A percentile compares a stretch with the other conserved stretches of the same genome.
Conservation (phyloP, 768 basidiomycete species). For the Lyophyllum semitale region DNA sequence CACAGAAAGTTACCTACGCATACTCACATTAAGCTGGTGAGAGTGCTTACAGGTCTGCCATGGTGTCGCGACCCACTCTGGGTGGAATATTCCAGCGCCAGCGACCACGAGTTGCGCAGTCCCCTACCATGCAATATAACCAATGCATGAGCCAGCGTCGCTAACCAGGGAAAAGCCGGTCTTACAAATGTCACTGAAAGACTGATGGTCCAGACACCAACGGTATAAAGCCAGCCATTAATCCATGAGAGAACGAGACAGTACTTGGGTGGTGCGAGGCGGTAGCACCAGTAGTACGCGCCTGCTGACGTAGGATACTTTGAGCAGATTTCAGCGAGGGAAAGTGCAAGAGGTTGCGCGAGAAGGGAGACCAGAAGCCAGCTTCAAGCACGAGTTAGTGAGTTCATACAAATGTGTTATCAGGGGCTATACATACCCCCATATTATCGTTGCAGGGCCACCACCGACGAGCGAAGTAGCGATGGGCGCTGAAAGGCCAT, state of each 20-base stretch:
- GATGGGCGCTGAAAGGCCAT: constrained; percentile 56
- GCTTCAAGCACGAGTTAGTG: constrained; percentile 23
- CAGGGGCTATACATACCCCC: constrained; percentile 43
- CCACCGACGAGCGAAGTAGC: constrained; percentile 56
- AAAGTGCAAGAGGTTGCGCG: constrained; percentile 50
- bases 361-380: constrained; percentile 54
- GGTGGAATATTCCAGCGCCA: constrained; percentile 57
- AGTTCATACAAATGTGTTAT: background rate
- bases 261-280: constrained; percentile 52
- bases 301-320: constrained; percentile 65
- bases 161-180: background rate
- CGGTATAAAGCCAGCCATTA: constrained; percentile 68
- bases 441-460: constrained; percentile 57
- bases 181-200: constrained; percentile 64
- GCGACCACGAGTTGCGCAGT: constrained; percentile 63
- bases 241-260: constrained; percentile 62
- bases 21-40: background rate
- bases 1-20: background rate
- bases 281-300: constrained; percentile 69
- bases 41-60: constrained; percentile 57
- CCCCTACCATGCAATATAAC: constrained; percentile 33
- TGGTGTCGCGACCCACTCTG: constrained; percentile 55
- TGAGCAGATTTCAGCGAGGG: constrained; percentile 60
- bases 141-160: background rate
- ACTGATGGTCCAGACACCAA: constrained; percentile 71